Evolutionary conservation across 352 stramenopile genomes (phyloP), one percentile per base, ranked within the genome.

Genomic region (Globisporangium takayamanum): DNA sequence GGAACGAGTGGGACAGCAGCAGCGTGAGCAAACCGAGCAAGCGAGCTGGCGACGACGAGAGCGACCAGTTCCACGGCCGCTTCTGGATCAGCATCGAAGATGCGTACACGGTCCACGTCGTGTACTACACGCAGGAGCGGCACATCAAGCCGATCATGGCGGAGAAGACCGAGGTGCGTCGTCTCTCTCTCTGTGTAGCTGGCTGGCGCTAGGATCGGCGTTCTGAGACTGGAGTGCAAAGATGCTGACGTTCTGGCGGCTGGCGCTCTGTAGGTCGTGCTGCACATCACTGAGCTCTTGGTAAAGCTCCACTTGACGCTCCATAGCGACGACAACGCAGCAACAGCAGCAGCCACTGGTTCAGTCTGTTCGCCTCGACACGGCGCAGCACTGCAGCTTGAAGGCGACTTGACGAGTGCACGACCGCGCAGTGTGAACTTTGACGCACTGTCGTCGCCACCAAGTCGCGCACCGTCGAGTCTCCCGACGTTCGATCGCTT

Each of bases 31-130:
- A 79, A 74, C 64, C 39, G 71, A 80, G 33, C 50, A 72, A 22
- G 59, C 67, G 45, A 14, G 55, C 48, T 5, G 48, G 48, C 10
- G 55, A 64, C 5, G 68, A 74, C 10, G 66, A 79, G 28, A 62
- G 76, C 44, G 50, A 62, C 8, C 60, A 63, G 22, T 62, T 59
- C 2, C 61, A 70, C 30, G 65, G 67, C 0, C 70, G 76, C 6
- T 92, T 88, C 55, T 90, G 80, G 80, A 89, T 92, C 60, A 85
- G 67, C 42, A 73, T 92, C 33, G 67, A 81, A 44, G 74, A 78
- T 3, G 71, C 83, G 7, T 90, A 87, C 47, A 65, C 85, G 11
- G 63, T 92, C n/a, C 69, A 90, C 50, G 66, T 90, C 30, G 78
- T 88, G 8, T 92, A 89, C 55, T 88, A 88, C 67, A 87, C 78